phyloP scores from a whole-genome alignment of 2,329 filamentous ascomycete species.

The Talaromyces rugulosus region DNA sequence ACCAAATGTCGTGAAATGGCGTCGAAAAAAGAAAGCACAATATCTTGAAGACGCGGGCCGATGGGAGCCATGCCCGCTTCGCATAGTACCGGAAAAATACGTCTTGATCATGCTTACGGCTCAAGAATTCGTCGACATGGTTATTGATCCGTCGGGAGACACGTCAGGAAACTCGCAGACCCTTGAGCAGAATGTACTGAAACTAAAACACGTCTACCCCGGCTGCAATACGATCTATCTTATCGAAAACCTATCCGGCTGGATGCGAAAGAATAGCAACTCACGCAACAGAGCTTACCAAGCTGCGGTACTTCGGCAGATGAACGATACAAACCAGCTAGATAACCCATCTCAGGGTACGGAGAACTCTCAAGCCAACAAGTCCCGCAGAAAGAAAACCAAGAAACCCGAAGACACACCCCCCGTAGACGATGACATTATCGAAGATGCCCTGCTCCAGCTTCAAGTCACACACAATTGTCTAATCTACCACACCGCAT shows the following conservation, averaged over 20 bases:
- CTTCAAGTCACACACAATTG: slow-evolving; percentile 65
- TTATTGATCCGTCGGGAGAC: slow-evolving; percentile 31
- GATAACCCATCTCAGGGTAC: slow-evolving; percentile 23
- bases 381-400: slow-evolving; percentile 18
- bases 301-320: slow-evolving; percentile 56
- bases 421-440: slow-evolving; percentile 61
- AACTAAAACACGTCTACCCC: slow-evolving; percentile 53
- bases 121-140: slow-evolving; percentile 62
- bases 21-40: slow-evolving; percentile 60
- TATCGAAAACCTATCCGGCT: slow-evolving; percentile 63
- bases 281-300: slow-evolving; percentile 64
- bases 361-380: slow-evolving; percentile 17
- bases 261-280: slow-evolving; percentile 66
- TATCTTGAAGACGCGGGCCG: slow-evolving; percentile 59
- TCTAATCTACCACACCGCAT: slow-evolving; percentile 65
- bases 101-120: slow-evolving; percentile 60
- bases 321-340: slow-evolving; percentile 32
- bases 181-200: slow-evolving; percentile 57
- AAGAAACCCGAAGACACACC: slow-evolving; percentile 41
- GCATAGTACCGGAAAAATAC: slow-evolving; percentile 54
- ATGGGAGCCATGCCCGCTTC: slow-evolving; percentile 59
- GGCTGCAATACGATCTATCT: slow-evolving; percentile 61
- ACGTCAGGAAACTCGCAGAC: slow-evolving; percentile 40
- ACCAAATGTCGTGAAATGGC: slow-evolving; percentile 61
- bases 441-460: slow-evolving; percentile 67